Base-by-base conservation (phyloP, 768 basidiomycete genomes). In the Strobilomyces dryophilus region DNA sequence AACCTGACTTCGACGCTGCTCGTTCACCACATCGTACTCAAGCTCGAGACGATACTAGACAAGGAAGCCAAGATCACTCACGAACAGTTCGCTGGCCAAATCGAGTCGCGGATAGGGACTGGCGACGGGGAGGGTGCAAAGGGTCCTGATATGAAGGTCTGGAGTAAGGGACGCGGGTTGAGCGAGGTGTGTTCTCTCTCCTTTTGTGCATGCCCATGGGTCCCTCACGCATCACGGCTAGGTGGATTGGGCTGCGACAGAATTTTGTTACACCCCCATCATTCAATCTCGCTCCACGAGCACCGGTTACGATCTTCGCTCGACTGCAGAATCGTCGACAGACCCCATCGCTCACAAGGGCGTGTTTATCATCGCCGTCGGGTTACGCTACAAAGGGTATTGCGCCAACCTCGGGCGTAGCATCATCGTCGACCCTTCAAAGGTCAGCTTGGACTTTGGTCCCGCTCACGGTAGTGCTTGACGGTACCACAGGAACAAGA, bases 241-340 rank as follows among this genome's bases (percentile, higher is more conserved):
- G 91, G 79, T 93, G 51, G 93, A 99, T 66, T 95, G 90, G 82
- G 74, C 76, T n/a, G 79, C 85, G 3, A 87, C 89, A 7, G 97
- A 99, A 70, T 95, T 95, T 71, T 89, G 90, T 60, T 98, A 95
- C 70, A 83, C 90, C 3, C 94, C 95, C 2, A 95, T 98, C 67
- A 91, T 98, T 65, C 95, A 98, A 60, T 98, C 95, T 7, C 87
- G 87, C 39, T 88, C 91, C 8, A 87, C 87, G 34, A 81, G 78
- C 54, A 76, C 80, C 10, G 89, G 91, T 8, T 98, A 95, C 67
- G 95, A 98, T 67, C 75, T 98, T 45, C 83, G 86, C 53, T 86
- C 87, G 37, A 89, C 87, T 1, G 92, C 92, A 0, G 86, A 92
- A 67, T 93, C 95, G 7, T 85, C 91, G 20, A 75, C 81, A 26